Evolutionary conservation across 192 early-diverging fungal species (phyloP), one percentile per base, ranked within the genome.

Genomic region (Rhizoclosmatium sp.): DNA sequence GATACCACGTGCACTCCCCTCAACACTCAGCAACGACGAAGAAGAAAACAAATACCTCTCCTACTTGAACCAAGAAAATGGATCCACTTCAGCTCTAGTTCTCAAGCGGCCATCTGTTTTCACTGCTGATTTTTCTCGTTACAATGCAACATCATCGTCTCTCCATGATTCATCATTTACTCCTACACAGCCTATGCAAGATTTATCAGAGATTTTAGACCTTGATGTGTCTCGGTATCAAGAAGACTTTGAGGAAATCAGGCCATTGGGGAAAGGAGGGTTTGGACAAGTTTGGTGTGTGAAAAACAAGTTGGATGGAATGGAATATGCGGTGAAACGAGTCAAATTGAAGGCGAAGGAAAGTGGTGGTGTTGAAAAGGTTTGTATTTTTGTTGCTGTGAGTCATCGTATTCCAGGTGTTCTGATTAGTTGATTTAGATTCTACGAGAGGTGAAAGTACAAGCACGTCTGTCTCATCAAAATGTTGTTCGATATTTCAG

Each of bases 401-500:
- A n/a, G n/a, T n/a, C n/a, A n/a, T n/a, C n/a, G n/a, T n/a, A n/a
- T n/a, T n/a, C 54, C 54, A 7, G 54, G 12, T 65, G 19, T 65
- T 31, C 31, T 31, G 31, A 31, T 31, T 31, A 0, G 31, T 31
- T 31, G 31, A 31, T 65, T 4, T 92, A 93, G 82, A 96, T 95
- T 39, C 87, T 98, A 77, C 86, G 97, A 0, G 97, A 99, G 82
- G 95, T 96, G 65, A 98, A 95, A 81, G 91, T 92, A 39, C 88
- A 96, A 73, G 94, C 97, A 0, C 80, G 92, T 16, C 76, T 99
- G 56, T 87, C 93, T 60, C 97, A 99, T 83, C 88, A 86, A 21
- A 97, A 98, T 77, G 94, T 99, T 40, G 95, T 99, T 59, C 86
- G 98, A 3, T 99, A 99, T 81, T 96, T 93, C 80, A 89, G 91